Evolutionary conservation across 164 flowering plant genomes (phyloP), one percentile per base, ranked within the genome.

Genomic region (Kalanchoe fedtschenkoi): DNA sequence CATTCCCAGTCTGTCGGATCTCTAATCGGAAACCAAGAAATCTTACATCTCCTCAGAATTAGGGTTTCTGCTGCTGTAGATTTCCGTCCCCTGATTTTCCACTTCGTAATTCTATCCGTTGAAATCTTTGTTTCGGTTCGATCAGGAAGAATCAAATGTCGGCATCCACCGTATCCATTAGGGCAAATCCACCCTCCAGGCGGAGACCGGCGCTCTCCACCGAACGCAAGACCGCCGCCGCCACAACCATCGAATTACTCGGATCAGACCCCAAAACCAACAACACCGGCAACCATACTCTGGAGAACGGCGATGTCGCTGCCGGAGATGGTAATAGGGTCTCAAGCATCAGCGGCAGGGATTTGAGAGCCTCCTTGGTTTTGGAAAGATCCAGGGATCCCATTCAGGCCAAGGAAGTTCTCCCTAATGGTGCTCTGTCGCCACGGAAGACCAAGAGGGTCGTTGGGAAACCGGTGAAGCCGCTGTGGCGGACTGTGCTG

Each of bases 141-240:
- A 51, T 26, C 33, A 6, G 3, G 3, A 51, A 19, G 0, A 16
- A 42, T 26, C 37, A 41, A 57, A 81, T 87, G 95, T 85, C 95
- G 30, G 73, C 88, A 38, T 83, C 97, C n/a, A 81, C 93, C 10
- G 81, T 82, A 6, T 84, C 97, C 10, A 69, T 86, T 32, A 74
- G 88, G 57, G 84, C 96, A 5, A 84, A 81, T 8, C 28, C 84
- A 19, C 64, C 72, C 30, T 46, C 71, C 29, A 58, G 75, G 44
- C 72, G 72, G 55, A 46, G 73, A 65, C 70, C 81, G 26, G 71
- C 77, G 34, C 58, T 79, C 62, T 65, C 59, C 47, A 42, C 60
- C 44, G 83, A 75, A 35, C 72, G 69, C 65, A 78, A 69, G 9
- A 28, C 29, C 41, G 6, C 85, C n/a, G 69, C 72, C 26, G 41